phyloP scores from a whole-genome alignment of 345 rosid species.

The Capsella bursapastoris region DNA sequence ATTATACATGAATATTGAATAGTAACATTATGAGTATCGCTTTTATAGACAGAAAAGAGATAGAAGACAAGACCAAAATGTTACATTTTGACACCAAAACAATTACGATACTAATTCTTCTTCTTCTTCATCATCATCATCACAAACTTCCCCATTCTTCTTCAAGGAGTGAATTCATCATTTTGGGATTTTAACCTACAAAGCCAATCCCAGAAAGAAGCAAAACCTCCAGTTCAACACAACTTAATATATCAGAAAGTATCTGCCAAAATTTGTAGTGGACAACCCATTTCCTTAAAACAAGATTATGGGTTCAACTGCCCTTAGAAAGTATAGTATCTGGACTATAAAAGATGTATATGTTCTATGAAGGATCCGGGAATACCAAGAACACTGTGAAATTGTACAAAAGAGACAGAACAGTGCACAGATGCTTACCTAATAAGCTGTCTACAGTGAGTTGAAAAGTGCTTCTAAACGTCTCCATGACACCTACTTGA shows the following conservation, averaged over 20 bases:
- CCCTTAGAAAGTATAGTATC: background rate
- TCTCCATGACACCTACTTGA: constrained; percentile 52
- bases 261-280: background rate
- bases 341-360: constrained; percentile 14
- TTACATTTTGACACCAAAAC: constrained; percentile 42
- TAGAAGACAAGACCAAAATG: constrained; percentile 27
- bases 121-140: constrained; percentile 32
- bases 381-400: constrained; percentile 17
- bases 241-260: constrained; percentile 12
- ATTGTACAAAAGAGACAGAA: constrained; percentile 24
- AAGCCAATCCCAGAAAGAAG: constrained; percentile 10
- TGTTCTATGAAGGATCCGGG: constrained; percentile 13
- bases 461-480: constrained; percentile 57
- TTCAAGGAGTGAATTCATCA: constrained; percentile 40
- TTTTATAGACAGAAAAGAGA: constrained; percentile 33
- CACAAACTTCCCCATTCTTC: constrained; percentile 30
- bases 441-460: constrained; percentile 49
- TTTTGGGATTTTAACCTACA: constrained; percentile 37
- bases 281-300: background rate
- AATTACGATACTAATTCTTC: constrained; percentile 17
- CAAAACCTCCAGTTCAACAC: constrained; percentile 17
- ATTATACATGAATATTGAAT: constrained; percentile 36
- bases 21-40: background rate
- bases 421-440: constrained; percentile 55
- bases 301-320: background rate